Base-by-base conservation (phyloP, 1,139 yeast genomes). In the Pichia sp. region DNA sequence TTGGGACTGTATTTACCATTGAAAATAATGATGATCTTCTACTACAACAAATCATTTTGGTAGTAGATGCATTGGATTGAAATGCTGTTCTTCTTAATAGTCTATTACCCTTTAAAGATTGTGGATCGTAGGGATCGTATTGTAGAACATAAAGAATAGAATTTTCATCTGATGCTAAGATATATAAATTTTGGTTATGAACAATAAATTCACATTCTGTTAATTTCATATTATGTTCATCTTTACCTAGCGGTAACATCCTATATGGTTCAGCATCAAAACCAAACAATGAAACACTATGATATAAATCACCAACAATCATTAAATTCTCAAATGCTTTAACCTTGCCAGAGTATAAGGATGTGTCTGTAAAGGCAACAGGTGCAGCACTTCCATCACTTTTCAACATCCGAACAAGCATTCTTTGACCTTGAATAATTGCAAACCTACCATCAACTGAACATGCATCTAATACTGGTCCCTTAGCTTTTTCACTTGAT, bases 191-290 rank as follows among this genome's bases (percentile, higher is more conserved):
- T 19, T 86, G 86, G 56, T 84, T 86, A 56, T 81, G 79, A 19
- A 84, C 80, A 36, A 89, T 70, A 65, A 88, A 88, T 57, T 90
- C 98, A 33, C 69, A 64, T 60, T 81, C 77, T 52, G 69, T 73
- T 1, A 87, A 86, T 61, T 83, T 86, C 44, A 86, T 70, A 19
- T 76, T 69, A 34, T 80, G 77, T 42, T 80, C 74, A 65, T 91
- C 96, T 62, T 86, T 87, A 10, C 96, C 93, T 51, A 95, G 70
- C 58, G 79, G 69, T 29, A 88, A 75, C 84, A 93, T 83, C 58
- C 97, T 73, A 67, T 87, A 91, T 1, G 99, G 99, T 62, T 93
- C 97, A 3, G 95, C 93, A 65, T 91, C 96, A 69, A 90, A 91
- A 1, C 97, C 98, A 29, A 84, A 84, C 53, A 95, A 74, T 76